Evolutionary conservation across 345 rosid genomes (phyloP), one percentile per base, ranked within the genome.

Genomic region (Gossypioides kirkii): DNA sequence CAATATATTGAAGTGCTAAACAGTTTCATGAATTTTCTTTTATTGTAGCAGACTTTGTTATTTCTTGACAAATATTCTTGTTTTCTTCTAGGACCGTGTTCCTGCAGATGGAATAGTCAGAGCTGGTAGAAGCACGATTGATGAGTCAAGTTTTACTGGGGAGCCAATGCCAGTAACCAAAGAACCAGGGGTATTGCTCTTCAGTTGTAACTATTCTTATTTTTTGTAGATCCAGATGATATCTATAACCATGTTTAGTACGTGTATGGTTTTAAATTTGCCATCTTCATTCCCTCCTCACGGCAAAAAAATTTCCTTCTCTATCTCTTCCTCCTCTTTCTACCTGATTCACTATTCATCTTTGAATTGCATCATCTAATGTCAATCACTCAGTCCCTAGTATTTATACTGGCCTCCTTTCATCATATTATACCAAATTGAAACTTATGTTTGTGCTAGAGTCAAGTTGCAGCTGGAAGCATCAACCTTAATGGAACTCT

Each of bases 91-190:
- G 98, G 98, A 94, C 79, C 90, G 97, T 69, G 82, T 92, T 77
- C 98, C 98, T 47, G 95, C 93, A 49, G 98, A 94, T 82, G 98
- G 97, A 75, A 80, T 88, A 41, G 97, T 92, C 77, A 92, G 78
- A 89, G 92, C 91, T 60, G 98, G 98, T 76, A 91, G 97, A 85
- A 94, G 98, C 78, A 80, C 90, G 26, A 80, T 94, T 77, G 97
- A 94, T 73, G 98, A 92, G 79, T 92, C 98, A 74, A 90, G 97
- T 84, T 94, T 94, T 80, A 92, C 97, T 10, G 98, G 98, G 75
- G 98, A 94, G 87, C 97, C 97, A 64, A 80, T 94, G 88, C 97
- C 97, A 56, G 97, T 85, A 77, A 94, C 95, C 74, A 94, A 94
- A 85, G 75, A 88, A 52, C 82, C 88, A 4, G 97, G 95, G 97